Conservation (phyloP, 1,284 basidiomycete genomes). For the Apiotrichum gamsii region DNA sequence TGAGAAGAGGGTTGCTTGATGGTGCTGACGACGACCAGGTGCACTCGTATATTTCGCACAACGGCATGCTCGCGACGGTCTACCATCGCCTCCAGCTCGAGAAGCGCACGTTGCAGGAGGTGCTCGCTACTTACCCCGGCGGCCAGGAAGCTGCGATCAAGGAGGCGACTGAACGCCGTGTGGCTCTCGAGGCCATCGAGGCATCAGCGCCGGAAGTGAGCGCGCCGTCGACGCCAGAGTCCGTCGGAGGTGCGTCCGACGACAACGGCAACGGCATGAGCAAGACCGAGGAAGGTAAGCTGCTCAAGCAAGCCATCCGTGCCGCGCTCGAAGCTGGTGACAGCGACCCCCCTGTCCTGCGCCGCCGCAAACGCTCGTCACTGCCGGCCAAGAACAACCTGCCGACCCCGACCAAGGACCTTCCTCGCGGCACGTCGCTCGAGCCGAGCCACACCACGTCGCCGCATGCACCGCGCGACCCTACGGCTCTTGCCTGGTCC, state of each 20-base stretch:
- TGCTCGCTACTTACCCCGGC: constrained; percentile 34
- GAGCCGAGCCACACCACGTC: constrained; percentile 37
- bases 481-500: constrained; percentile 64
- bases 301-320: neutral
- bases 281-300: neutral
- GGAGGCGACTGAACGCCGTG: constrained; percentile 32
- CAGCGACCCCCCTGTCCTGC: too few species aligned
- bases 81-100: constrained; percentile 36
- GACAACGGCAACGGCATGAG: neutral
- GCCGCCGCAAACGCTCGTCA: constrained; percentile 5
- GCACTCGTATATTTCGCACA: constrained; percentile 88
- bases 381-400: constrained; percentile 30
- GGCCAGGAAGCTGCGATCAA: constrained; percentile 29
- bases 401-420: constrained; percentile 26
- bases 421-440: constrained; percentile 44
- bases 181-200: constrained; percentile 36
- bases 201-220: constrained; percentile 24
- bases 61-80: constrained; percentile 70
- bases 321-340: neutral
- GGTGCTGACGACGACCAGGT: constrained; percentile 45
- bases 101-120: constrained; percentile 29
- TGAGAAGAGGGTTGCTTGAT: too few species aligned
- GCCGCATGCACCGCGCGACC: constrained; percentile 42
- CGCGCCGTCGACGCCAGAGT: constrained; percentile 51
- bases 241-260: constrained; percentile 41